Percentiles rank a stretch among this genome's conserved stretches.
These are phyloP conservation scores for Graphilbum fragrans DNA, from an alignment of 2,329 filamentous ascomycete species.

Conservation along the genomic window DNA sequence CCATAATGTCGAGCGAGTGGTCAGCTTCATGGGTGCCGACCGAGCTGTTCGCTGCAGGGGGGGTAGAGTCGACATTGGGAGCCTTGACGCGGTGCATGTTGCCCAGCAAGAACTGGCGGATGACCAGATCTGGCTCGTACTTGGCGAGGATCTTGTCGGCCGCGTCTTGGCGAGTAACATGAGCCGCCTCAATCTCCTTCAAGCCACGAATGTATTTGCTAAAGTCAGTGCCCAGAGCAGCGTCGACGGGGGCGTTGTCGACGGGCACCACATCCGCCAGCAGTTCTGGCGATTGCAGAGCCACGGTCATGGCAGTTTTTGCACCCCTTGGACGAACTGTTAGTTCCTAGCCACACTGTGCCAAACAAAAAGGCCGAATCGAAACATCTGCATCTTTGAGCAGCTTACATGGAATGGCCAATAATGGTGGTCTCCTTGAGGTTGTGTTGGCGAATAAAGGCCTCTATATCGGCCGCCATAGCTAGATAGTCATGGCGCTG, in stretches of 20 bases:
- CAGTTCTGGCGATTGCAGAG: slow-evolving; percentile 54
- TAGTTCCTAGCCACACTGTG: no score
- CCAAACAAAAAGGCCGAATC: background rate
- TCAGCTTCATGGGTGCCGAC: no score
- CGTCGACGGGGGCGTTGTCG: slow-evolving; percentile 85
- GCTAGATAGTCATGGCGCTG: slow-evolving; percentile 64
- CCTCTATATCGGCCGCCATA: slow-evolving; percentile 73
- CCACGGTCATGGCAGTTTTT: slow-evolving; percentile 83
- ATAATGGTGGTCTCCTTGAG: slow-evolving; percentile 67
- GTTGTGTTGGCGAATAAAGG: slow-evolving; percentile 62
- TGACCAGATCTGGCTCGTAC: slow-evolving; percentile 61
- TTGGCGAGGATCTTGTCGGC: slow-evolving; percentile 67
- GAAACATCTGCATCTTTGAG: background rate
- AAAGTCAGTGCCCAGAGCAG: slow-evolving; percentile 62
- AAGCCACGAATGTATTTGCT: slow-evolving; percentile 72
- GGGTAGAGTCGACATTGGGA: no score
- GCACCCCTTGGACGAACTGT: slow-evolving; percentile 50
- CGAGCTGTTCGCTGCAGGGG: no score
- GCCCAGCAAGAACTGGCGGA: slow-evolving; percentile 85
- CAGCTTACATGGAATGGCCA: slow-evolving; percentile 73
- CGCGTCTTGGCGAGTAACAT: slow-evolving; percentile 57
- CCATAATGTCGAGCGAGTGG: no score
- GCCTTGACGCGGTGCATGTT: slow-evolving; percentile 53
- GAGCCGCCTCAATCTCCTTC: slow-evolving; percentile 62
- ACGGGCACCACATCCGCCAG: slow-evolving; percentile 68